Evolutionary conservation across 2,329 filamentous ascomycete genomes (phyloP).

Genomic region (Pseudogymnoascus sp.): DNA sequence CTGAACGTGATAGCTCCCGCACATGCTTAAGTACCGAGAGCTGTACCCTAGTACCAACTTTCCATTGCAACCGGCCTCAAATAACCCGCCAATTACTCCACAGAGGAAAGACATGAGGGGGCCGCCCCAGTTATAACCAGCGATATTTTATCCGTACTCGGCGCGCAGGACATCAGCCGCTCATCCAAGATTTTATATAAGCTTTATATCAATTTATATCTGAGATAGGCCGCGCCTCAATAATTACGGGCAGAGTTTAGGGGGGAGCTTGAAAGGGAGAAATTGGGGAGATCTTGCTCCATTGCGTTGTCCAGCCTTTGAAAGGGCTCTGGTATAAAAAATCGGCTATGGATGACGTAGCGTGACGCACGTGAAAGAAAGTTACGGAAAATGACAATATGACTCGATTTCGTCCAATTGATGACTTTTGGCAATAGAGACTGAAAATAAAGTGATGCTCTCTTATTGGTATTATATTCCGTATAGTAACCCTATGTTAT

Average conservation of each 20-base stretch:
- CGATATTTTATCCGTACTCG: constrained; percentile 7
- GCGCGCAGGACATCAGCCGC: background rate
- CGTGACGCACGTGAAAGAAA: background rate
- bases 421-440: background rate
- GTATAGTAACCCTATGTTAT: background rate
- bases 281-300: background rate
- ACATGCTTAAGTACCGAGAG: background rate
- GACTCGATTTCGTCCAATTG: background rate
- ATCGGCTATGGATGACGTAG: background rate
- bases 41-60: constrained; percentile 3
- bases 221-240: background rate
- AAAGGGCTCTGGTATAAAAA: background rate
- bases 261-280: background rate
- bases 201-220: constrained; percentile 1
- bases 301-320: background rate
- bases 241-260: background rate
- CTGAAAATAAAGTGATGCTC: background rate
- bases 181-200: constrained; percentile 1
- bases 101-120: background rate
- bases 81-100: constrained; percentile 6
- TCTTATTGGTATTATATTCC: background rate
- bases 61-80: background rate
- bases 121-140: constrained; percentile 2
- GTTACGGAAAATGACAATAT: background rate
- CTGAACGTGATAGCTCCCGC: background rate